Evolutionary conservation across 2,329 filamentous ascomycete genomes (phyloP).

Genomic region (Aaosphaeria arxii): DNA sequence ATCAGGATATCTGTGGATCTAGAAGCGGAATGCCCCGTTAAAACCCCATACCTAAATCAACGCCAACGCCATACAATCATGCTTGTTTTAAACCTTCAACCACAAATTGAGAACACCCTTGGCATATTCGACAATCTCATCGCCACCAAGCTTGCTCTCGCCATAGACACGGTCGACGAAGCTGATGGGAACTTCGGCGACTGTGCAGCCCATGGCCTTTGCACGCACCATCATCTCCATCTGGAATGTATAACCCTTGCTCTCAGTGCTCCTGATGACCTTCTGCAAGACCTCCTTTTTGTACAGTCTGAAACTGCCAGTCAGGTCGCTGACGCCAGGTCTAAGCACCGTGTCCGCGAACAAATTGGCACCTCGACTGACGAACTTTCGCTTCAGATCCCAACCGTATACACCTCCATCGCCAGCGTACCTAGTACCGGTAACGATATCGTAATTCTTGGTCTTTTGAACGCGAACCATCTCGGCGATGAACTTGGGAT

Average conservation of each 20-base stretch:
- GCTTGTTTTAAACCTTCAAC: conserved; percentile 45
- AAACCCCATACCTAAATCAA: conserved; percentile 13
- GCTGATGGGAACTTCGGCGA: conserved; percentile 92
- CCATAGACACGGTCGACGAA: conserved; percentile 96
- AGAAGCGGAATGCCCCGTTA: conserved; percentile 1
- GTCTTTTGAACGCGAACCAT: conserved; percentile 83
- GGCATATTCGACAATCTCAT: conserved; percentile 95
- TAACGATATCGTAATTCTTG: conserved; percentile 91
- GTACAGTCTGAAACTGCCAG: conserved; percentile 91
- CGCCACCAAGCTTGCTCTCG: conserved; percentile 88
- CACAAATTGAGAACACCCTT: conserved; percentile 58
- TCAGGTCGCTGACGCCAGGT: conserved; percentile 92
- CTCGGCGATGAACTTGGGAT: conserved; percentile 96
- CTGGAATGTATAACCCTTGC: conserved; percentile 98
- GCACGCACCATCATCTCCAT: conserved; percentile 99
- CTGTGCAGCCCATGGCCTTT: conserved; percentile 91
- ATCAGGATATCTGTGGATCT: conserved; percentile 3
- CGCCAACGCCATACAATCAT: conserved; percentile 25
- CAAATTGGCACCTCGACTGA: conserved; percentile 84
- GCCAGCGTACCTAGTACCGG: conserved; percentile 89
- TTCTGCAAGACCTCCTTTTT: conserved; percentile 86
- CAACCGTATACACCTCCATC: conserved; percentile 87
- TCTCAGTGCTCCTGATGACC: conserved; percentile 86
- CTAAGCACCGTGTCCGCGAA: conserved; percentile 93
- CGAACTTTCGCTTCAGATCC: conserved; percentile 80